Evolutionary conservation across 495 filamentous ascomycete species (phyloP), one percentile per base, ranked within the genome.

Genomic region (Penicillium samsonianum): DNA sequence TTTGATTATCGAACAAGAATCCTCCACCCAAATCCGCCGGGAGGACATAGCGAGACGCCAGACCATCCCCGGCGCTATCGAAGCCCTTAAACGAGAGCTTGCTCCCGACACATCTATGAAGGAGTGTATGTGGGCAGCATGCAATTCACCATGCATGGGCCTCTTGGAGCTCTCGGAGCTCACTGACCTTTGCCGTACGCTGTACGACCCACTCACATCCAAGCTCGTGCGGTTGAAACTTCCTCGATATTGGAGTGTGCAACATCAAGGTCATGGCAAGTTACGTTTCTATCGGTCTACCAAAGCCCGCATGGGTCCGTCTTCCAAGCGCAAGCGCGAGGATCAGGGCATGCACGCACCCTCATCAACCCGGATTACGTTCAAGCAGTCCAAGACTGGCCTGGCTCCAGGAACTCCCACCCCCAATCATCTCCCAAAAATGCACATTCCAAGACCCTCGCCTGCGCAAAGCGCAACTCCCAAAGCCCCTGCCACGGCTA

Each of bases 1-100:
- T n/a, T 75, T 98, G 59, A 85, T 96, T 44, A 85, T 98, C 51
- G 91, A 96, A 59, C 83, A 89, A 63, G 87, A 90, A 60, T 83
- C 83, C 6, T 78, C 84, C 19, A 86, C 87, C 3, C 83, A 87
- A 56, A 78, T 82, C 26, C 82, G 89, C 26, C 83, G 88, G 65
- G 85, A 85, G 2, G 82, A 87, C 60, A 79, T 90, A 17, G 86
- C 84, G 1, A 84, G 92, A 42, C 88, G 84, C 58, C 84, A 86
- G 45, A 88, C 87, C n/a, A 84, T 96, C 28, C 76, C 83, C 0
- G 89, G 88, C 22, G 91, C 94, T 8, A 73, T 95, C 6, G 78
- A 73, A 5, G 91, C 88, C 3, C 77, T 98, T 9, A 94, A 88
- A 57, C 73, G 76, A 23, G 89, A 96, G 55, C 63, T 96, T 8